These are phyloP conservation scores for Dendrobium nobile DNA, from an alignment of 106 monocot species.

Conservation along the genomic window DNA sequence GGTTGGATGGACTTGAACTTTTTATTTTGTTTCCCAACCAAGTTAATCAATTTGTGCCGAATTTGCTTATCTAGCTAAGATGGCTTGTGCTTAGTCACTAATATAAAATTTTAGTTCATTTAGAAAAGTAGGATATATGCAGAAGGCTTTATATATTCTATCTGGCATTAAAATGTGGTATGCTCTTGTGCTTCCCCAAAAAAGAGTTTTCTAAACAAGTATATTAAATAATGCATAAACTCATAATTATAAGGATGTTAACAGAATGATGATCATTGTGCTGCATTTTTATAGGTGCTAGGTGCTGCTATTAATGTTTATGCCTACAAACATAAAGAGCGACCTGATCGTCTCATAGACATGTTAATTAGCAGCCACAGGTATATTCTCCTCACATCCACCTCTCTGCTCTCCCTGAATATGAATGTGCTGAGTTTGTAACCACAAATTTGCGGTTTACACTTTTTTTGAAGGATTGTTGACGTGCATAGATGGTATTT, in stretches of 20 bases:
- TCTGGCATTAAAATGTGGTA: background rate
- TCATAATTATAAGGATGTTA: background rate
- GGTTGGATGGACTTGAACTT: background rate
- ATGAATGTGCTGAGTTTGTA: background rate
- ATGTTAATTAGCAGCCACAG: constrained; percentile 95
- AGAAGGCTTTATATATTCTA: background rate
- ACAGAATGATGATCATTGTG: background rate
- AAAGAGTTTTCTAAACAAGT: background rate
- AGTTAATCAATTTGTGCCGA: background rate
- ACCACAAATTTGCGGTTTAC: background rate
- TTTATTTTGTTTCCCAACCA: background rate
- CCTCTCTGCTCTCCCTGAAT: background rate
- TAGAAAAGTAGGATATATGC: background rate
- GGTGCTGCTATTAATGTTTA: constrained; percentile 91
- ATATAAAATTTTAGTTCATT: background rate
- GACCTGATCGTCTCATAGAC: constrained; percentile 91
- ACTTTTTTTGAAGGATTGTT: background rate
- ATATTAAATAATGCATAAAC: background rate
- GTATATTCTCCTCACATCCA: constrained; percentile 19
- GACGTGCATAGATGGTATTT: background rate
- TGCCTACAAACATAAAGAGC: constrained; percentile 88
- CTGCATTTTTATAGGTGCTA: constrained; percentile 52
- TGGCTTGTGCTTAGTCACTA: background rate
- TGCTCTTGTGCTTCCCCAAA: background rate
- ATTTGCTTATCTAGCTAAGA: background rate